Conservation (phyloP, 495 filamentous ascomycete genomes). For the Margaritispora aquatica region DNA sequence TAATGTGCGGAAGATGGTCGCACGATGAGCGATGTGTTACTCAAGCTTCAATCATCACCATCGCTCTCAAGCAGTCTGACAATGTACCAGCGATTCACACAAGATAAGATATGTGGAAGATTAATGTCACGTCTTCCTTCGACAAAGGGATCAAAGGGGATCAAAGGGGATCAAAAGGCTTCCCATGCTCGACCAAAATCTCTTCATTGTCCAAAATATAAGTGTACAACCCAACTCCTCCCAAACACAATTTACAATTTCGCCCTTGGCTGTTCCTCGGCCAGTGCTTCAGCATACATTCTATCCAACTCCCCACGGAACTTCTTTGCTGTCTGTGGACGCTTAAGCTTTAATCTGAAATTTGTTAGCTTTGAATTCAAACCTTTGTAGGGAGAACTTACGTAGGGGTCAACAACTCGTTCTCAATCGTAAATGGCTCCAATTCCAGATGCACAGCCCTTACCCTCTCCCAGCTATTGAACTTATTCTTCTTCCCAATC, state of each 20-base stretch:
- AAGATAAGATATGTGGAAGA: too few relatives aligned
- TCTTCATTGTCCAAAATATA: neutral
- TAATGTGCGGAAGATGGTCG: too few relatives aligned
- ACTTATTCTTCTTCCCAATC: conserved; percentile 76
- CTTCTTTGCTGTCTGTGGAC: conserved; percentile 74
- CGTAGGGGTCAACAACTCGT: conserved; percentile 93
- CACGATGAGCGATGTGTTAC: too few relatives aligned
- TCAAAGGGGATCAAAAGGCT: too few relatives aligned
- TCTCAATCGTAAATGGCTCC: conserved; percentile 92
- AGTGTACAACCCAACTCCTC: neutral
- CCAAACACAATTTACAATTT: conserved; percentile 36
- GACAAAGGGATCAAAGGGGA: too few relatives aligned
- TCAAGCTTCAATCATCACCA: too few relatives aligned
- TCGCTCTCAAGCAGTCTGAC: too few relatives aligned
- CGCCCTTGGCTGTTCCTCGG: conserved; percentile 43
- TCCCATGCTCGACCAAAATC: neutral
- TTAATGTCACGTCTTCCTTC: too few relatives aligned
- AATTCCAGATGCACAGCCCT: conserved; percentile 66
- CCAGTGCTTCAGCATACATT: conserved; percentile 70
- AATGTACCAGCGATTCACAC: too few relatives aligned
- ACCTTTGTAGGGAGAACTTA: conserved; percentile 44
- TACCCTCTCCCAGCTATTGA: conserved; percentile 85
- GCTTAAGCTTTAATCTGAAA: conserved; percentile 87
- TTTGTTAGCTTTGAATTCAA: neutral
- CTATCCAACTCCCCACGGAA: conserved; percentile 70